phyloP scores from a whole-genome alignment of 257 asterid genomes.

The Solanum arcanum region DNA sequence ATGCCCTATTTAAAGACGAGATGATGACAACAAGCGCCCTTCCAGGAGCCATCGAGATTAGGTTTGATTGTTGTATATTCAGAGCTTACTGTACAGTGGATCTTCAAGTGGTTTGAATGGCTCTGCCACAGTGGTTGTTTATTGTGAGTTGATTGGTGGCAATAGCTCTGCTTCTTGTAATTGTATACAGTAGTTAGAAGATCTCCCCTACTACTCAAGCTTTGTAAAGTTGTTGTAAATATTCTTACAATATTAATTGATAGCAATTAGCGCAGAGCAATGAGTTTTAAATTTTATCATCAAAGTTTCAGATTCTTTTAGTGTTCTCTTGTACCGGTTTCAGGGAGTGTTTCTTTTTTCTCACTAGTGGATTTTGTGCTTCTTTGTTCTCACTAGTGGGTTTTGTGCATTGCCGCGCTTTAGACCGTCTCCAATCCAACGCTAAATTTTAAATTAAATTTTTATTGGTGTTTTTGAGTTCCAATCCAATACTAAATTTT shows the following conservation, averaged over 20 bases:
- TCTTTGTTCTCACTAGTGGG: neutral
- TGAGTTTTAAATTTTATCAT: neutral
- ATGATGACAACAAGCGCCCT: neutral
- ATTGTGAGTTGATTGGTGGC: neutral
- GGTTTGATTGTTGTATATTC: constrained; percentile 2
- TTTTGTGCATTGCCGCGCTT: neutral
- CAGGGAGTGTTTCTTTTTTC: neutral
- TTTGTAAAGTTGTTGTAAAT: constrained; percentile 11
- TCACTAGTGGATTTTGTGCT: neutral
- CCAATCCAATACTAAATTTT: no score
- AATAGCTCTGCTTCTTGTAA: constrained; percentile 5
- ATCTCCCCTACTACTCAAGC: neutral
- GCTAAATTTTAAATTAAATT: no score
- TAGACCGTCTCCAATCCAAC: no score
- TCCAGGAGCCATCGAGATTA: neutral
- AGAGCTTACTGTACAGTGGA: constrained; percentile 4
- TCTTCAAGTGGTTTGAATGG: neutral
- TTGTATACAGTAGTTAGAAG: constrained; percentile 7
- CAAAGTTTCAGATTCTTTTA: neutral
- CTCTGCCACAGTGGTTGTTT: neutral
- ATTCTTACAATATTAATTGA: neutral
- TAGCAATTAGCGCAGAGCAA: constrained; percentile 6
- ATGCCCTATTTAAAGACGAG: neutral
- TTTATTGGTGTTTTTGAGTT: no score
- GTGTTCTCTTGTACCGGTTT: neutral